Conservation (phyloP, 305 asterid genomes). For the Plantago coronopus region DNA sequence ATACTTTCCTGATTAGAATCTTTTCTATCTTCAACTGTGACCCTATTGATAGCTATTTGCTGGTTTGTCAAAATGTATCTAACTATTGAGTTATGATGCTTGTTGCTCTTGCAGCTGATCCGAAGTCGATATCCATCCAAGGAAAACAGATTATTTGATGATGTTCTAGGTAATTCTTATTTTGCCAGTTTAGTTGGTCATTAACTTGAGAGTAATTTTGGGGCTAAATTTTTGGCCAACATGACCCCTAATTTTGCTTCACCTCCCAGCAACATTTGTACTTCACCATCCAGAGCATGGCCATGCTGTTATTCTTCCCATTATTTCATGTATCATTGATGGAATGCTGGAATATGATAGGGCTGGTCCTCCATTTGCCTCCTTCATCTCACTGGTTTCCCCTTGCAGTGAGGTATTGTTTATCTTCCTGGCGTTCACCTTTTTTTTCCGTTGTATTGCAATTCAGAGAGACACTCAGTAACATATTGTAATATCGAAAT, state of each 20-base stretch:
- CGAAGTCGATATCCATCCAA: constrained; percentile 78
- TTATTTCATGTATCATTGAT: constrained; percentile 89
- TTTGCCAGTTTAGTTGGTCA: constrained; percentile 17
- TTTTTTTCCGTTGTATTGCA: not conserved
- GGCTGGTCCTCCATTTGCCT: constrained; percentile 80
- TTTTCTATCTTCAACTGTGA: not conserved
- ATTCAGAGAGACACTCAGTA: constrained; percentile 10
- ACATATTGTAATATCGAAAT: constrained; percentile 24
- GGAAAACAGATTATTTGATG: constrained; percentile 92
- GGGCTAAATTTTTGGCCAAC: constrained; percentile 10
- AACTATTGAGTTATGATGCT: constrained; percentile 15
- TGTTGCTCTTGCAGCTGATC: constrained; percentile 64
- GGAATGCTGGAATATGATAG: constrained; percentile 76
- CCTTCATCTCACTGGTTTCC: constrained; percentile 87
- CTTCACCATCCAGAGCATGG: constrained; percentile 99
- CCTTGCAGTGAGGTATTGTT: constrained; percentile 69
- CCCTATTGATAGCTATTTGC: not conserved
- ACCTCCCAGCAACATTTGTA: constrained; percentile 84
- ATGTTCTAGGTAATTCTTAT: constrained; percentile 71
- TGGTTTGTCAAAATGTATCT: constrained; percentile 5
- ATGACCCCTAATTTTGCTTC: constrained; percentile 27
- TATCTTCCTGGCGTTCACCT: not conserved
- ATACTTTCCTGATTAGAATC: not conserved
- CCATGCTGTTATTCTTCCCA: constrained; percentile 90
- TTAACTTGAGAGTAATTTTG: constrained; percentile 2